Base-by-base conservation (phyloP, 139 green algal genomes). In the Spirogloea muscicola region DNA sequence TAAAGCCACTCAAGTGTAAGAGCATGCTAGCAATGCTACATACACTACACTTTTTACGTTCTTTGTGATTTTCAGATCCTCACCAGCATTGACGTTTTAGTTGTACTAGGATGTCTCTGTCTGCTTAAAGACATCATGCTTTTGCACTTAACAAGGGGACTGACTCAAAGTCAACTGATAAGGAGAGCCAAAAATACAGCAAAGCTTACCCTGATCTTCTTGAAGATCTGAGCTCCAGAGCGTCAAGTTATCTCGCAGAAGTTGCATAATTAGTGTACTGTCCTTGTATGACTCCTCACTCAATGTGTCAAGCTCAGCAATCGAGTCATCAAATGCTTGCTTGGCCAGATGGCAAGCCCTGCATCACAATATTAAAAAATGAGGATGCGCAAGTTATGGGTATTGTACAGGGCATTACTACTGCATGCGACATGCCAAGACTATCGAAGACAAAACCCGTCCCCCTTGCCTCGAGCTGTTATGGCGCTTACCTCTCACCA, bases 231-330 rank as follows among this genome's bases (percentile, higher is more conserved):
- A 72, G 34, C 81, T 86, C 82, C 82, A 87, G 4, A 87, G 58
- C 13, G 81, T 82, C 3, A 87, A 40, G 72, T 87, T 87, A 34
- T 87, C 81, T 16, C 67, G 39, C 3, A 87, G 51, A 1, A 87
- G 71, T 57, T 85, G 66, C 74, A 87, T 84, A 65, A 87, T 84
- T 18, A 87, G 58, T 25, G 81, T 87, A 58, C 51, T 77, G 77
- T 87, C 82, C 65, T 87, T 87, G 65, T 85, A 87, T 2, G 46
- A 70, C 27, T 82, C 82, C 55, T 85, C 73, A 3, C 62, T 68
- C 3, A 85, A 43, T 10, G 81, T 87, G 60, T 84, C 72, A 3
- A 87, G 48, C 55, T 87, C 82, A 29, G 57, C 64, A 43, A 84
- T 85, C 4, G 74, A 73, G 6, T 85, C 66, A 58, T 86, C 82